Evolutionary conservation across 306 rosid genomes (phyloP).

Genomic region (Prunus salicina): DNA sequence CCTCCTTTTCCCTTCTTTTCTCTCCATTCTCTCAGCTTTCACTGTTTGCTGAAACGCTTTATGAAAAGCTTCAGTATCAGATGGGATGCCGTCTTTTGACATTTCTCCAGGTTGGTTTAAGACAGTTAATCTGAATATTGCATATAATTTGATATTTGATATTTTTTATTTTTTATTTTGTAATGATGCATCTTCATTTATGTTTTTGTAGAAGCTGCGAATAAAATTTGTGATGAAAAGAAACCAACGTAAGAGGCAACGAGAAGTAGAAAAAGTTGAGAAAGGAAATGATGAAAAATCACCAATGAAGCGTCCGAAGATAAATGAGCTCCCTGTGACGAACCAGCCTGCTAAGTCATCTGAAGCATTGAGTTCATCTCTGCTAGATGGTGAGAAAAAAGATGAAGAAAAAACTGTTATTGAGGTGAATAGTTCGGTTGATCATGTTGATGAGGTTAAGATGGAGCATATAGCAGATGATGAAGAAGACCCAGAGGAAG

Average conservation of each 20-base stretch:
- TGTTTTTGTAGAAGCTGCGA: conserved; percentile 58
- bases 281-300: conserved; percentile 40
- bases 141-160: conserved; percentile 6
- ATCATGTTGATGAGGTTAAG: conserved; percentile 47
- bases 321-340: conserved; percentile 48
- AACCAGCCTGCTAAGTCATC: conserved; percentile 33
- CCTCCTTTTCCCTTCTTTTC: neutral
- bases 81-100: conserved; percentile 80
- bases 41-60: conserved; percentile 83
- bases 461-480: conserved; percentile 66
- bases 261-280: conserved; percentile 58
- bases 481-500: conserved; percentile 71
- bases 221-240: conserved; percentile 66
- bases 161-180: conserved; percentile 19
- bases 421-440: conserved; percentile 39
- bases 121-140: conserved; percentile 1
- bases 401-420: conserved; percentile 18
- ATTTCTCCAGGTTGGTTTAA: conserved; percentile 79
- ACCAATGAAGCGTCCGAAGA: conserved; percentile 58
- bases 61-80: conserved; percentile 98
- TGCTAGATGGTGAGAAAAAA: conserved; percentile 44
- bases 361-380: conserved; percentile 33
- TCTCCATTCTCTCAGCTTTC: conserved; percentile 59
- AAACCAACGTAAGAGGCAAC: conserved; percentile 77
- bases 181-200: conserved; percentile 1